Conservation (phyloP, 164 flowering plant genomes). For the Tetracentron sinense region DNA sequence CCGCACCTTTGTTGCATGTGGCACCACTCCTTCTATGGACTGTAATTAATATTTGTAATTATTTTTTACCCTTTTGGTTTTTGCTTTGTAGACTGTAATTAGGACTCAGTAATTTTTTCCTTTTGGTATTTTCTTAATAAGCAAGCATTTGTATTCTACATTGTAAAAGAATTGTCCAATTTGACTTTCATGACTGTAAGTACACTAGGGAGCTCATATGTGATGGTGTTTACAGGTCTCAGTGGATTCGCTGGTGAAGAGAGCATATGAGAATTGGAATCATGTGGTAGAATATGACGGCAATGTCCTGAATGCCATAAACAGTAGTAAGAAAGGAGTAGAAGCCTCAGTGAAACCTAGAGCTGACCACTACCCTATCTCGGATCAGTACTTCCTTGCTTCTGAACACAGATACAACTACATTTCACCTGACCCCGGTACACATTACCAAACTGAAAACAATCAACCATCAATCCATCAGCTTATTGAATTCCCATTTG, state of each 20-base stretch:
- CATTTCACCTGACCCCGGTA: constrained; percentile 19
- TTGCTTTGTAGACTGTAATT: no score
- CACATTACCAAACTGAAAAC: constrained; percentile 20
- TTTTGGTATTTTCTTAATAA: no score
- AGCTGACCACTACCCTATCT: constrained; percentile 7
- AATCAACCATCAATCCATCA: constrained; percentile 21
- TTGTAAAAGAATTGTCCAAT: no score
- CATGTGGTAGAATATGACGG: constrained; percentile 55
- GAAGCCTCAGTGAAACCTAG: constrained; percentile 13
- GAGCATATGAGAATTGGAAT: constrained; percentile 54
- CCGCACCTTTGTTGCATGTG: background rate
- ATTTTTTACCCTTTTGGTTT: background rate
- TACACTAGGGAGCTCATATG: background rate
- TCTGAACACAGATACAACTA: constrained; percentile 22
- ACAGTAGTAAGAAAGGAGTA: constrained; percentile 14
- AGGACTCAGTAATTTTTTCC: no score
- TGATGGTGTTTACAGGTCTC: constrained; percentile 31
- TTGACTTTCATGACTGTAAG: no score
- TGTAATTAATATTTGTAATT: background rate
- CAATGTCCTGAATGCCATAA: constrained; percentile 31
- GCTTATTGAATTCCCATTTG: constrained; percentile 35
- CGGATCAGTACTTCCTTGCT: constrained; percentile 13
- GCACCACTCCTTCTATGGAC: background rate
- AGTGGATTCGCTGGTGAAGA: constrained; percentile 43
- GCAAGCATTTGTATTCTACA: no score